A percentile compares a stretch with the other conserved stretches of the same genome.
Conservation (phyloP, 177 flowering plant species). For the Vitis hybrid region DNA sequence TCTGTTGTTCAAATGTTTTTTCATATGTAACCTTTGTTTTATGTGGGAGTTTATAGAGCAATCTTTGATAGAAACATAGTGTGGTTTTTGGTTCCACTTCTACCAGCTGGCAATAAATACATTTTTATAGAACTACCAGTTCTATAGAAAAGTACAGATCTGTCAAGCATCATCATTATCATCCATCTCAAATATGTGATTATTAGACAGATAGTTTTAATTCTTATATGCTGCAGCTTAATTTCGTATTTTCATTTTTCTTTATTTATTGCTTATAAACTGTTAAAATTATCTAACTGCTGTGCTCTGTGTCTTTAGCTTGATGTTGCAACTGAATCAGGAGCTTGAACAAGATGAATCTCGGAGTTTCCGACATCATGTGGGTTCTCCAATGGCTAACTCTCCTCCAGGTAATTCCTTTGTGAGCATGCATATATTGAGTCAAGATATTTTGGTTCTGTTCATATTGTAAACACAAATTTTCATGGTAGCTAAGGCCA, state of each 20-base stretch:
- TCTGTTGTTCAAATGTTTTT: too few relatives aligned
- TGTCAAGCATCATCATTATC: not conserved
- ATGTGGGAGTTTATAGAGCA: too few relatives aligned
- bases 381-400: constrained; percentile 80
- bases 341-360: constrained; percentile 85
- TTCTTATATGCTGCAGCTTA: not conserved
- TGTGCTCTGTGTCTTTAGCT: constrained; percentile 38
- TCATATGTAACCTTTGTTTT: too few relatives aligned
- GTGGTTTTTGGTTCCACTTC: too few relatives aligned
- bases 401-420: constrained; percentile 80
- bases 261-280: not conserved
- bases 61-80: too few relatives aligned
- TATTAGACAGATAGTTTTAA: not conserved
- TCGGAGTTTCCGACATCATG: constrained; percentile 54
- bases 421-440: not conserved
- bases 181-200: not conserved
- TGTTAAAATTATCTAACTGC: not conserved
- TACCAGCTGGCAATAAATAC: too few relatives aligned
- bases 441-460: constrained; percentile 2
- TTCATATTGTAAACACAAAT: not conserved
- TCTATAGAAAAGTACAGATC: too few relatives aligned
- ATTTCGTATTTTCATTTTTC: not conserved
- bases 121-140: too few relatives aligned
- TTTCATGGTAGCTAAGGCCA: constrained; percentile 7
- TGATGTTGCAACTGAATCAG: constrained; percentile 87